Percentiles rank a stretch among this genome's conserved stretches.
Conservation (phyloP, 2,329 filamentous ascomycete species). For the Coniochaeta sp. region DNA sequence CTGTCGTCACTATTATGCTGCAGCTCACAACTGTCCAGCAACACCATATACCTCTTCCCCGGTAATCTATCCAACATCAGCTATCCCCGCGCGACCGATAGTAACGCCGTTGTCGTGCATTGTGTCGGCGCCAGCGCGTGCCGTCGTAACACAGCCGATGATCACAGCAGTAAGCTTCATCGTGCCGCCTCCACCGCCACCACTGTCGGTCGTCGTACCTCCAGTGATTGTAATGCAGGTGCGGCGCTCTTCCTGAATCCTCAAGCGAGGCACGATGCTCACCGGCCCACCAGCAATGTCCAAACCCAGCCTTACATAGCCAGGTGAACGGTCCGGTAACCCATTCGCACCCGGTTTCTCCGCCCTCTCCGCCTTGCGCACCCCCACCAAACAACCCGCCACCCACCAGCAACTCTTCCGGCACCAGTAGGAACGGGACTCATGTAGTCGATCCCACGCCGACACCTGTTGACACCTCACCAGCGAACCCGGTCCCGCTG, state of each 20-base stretch:
- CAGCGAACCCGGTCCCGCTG: neutral
- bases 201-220: neutral
- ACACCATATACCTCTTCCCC: neutral
- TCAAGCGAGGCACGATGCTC: neutral
- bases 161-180: neutral
- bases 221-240: neutral
- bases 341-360: neutral
- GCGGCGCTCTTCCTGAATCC: neutral
- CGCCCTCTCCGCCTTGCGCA: neutral
- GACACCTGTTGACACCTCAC: neutral
- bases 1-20: neutral
- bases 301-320: neutral
- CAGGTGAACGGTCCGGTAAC: neutral
- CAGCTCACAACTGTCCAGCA: neutral
- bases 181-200: neutral
- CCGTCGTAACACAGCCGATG: no score
- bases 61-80: neutral
- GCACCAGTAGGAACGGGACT: neutral
- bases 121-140: no score
- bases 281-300: neutral
- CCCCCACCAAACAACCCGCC: neutral
- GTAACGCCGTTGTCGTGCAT: no score
- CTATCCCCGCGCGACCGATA: neutral
- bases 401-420: neutral
- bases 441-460: neutral